A percentile compares a stretch with the other conserved stretches of the same genome.
phyloP scores from a whole-genome alignment of 1,284 basidiomycete species.

The Omphalotus olearius region DNA sequence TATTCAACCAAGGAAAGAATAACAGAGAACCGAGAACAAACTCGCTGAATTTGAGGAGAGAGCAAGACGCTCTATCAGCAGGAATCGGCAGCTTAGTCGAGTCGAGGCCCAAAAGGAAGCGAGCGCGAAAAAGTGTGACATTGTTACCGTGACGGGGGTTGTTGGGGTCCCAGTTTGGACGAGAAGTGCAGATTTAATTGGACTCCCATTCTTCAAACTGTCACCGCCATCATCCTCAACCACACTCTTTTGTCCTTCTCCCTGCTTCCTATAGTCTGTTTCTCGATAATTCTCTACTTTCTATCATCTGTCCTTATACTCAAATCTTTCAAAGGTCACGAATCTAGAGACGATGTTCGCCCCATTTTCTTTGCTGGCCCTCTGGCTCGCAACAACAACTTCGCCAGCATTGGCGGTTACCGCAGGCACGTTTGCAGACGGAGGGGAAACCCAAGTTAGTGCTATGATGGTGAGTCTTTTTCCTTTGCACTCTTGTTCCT shows the following conservation, averaged over 20 bases:
- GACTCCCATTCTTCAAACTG: neutral
- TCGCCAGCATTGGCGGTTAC: conserved; percentile 28
- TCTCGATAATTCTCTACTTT: no score
- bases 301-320: neutral
- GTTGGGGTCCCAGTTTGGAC: no score
- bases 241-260: neutral
- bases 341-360: conserved; percentile 20
- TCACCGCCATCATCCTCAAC: neutral
- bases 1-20: no score
- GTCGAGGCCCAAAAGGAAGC: no score
- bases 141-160: no score
- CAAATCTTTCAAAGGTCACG: neutral
- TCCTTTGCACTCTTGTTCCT: neutral
- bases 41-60: no score
- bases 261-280: no score
- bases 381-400: conserved; percentile 31
- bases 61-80: no score
- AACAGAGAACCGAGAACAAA: no score
- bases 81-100: no score
- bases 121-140: no score
- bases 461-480: conserved; percentile 57
- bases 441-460: conserved; percentile 51
- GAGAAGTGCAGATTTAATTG: no score
- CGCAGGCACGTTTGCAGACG: conserved; percentile 41
- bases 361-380: conserved; percentile 24